phyloP scores from a whole-genome alignment of 495 filamentous ascomycete genomes.

The Pseudoneurospora amorphoporcata region DNA sequence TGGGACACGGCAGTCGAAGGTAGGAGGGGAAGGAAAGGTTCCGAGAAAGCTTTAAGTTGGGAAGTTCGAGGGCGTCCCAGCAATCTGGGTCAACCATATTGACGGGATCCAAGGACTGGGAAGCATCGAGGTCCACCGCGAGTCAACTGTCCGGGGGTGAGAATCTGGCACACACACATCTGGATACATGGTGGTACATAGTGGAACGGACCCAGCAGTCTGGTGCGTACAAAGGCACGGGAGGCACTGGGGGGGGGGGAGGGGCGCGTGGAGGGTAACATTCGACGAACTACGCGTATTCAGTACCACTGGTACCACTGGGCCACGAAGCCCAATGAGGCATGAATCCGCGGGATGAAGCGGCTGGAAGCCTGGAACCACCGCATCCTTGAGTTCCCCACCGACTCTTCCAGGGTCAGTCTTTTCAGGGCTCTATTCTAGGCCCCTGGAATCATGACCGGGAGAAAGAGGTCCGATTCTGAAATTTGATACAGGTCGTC shows the following conservation, averaged over 20 bases:
- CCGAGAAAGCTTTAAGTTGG: not conserved
- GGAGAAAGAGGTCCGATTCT: not conserved
- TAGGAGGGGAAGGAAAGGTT: not conserved
- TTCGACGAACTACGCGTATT: not conserved
- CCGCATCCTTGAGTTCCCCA: not conserved
- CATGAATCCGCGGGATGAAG: not conserved
- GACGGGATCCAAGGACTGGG: not conserved
- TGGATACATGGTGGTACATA: not conserved
- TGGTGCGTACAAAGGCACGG: not conserved
- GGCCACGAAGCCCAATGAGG: not conserved
- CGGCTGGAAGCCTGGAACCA: not conserved
- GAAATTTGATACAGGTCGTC: not conserved
- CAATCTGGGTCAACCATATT: slow-evolving; percentile 11
- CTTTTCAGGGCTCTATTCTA: not conserved
- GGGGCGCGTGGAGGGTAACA: not conserved
- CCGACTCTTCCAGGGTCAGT: not conserved
- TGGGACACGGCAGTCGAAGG: not conserved
- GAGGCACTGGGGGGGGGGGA: not conserved
- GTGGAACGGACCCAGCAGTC: not conserved
- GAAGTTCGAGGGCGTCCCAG: slow-evolving; percentile 6
- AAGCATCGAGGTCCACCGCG: not conserved
- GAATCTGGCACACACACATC: not conserved
- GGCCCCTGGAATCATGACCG: not conserved
- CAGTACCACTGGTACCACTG: not conserved
- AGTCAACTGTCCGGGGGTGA: not conserved